A percentile compares a stretch with the other conserved stretches of the same genome.
phyloP scores from a whole-genome alignment of 352 stramenopile species.

The Phytopythium mirpurense region DNA sequence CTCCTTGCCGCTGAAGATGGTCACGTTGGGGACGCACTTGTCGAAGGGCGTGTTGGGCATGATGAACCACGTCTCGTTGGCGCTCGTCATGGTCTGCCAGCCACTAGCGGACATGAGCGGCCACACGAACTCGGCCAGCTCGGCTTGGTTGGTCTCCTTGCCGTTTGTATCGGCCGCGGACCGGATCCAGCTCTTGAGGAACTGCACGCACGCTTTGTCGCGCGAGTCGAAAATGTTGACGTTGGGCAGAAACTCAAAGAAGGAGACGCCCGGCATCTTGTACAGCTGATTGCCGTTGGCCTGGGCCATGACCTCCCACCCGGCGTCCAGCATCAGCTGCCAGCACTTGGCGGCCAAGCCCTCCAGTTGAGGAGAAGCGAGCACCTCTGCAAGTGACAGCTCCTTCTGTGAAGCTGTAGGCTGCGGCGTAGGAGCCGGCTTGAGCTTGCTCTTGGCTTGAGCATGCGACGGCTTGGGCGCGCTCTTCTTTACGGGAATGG shows the following conservation, averaged over 20 bases:
- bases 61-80: constrained; percentile 52
- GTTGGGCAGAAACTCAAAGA: constrained; percentile 66
- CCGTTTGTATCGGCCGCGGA: constrained; percentile 5
- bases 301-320: constrained; percentile 61
- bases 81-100: constrained; percentile 51
- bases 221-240: constrained; percentile 78
- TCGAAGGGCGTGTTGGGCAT: constrained; percentile 62
- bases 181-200: constrained; percentile 36
- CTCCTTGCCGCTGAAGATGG: constrained; percentile 65
- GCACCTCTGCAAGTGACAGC: constrained; percentile 11
- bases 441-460: neutral
- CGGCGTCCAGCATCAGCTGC: constrained; percentile 45
- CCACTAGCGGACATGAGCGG: constrained; percentile 38
- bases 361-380: constrained; percentile 19
- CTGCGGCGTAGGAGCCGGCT: neutral
- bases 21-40: constrained; percentile 67
- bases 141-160: constrained; percentile 14
- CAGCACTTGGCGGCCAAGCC: constrained; percentile 39
- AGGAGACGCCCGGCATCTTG: constrained; percentile 60
- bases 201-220: constrained; percentile 46
- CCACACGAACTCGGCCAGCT: constrained; percentile 56
- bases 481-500: constrained; percentile 3
- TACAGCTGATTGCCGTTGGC: constrained; percentile 48
- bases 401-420: neutral
- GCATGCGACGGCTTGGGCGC: constrained; percentile 4